Evolutionary conservation across 2,329 filamentous ascomycete genomes (phyloP).

Genomic region (Sclerotinia sclerotiorum): DNA sequence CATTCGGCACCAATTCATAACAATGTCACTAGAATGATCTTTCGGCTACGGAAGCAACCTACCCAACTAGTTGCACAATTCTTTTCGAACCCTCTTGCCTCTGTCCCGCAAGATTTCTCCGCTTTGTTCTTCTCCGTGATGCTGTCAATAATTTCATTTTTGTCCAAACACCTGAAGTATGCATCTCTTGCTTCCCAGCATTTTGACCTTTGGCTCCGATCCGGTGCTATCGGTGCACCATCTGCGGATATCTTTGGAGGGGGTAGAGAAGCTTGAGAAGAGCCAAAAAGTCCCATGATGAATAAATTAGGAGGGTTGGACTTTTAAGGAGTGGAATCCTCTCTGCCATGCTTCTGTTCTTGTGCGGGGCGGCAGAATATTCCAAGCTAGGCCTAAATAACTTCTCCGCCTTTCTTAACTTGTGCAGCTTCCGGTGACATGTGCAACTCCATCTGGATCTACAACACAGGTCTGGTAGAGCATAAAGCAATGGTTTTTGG

Average conservation of each 20-base stretch:
- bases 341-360: not conserved
- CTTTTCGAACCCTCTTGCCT: slow-evolving; percentile 69
- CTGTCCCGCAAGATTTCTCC: slow-evolving; percentile 56
- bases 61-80: slow-evolving; percentile 93
- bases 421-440: not conserved
- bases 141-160: slow-evolving; percentile 75
- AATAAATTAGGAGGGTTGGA: not conserved
- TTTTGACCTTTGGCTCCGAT: slow-evolving; percentile 72
- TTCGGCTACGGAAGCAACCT: slow-evolving; percentile 42
- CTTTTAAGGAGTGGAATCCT: not conserved
- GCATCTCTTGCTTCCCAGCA: slow-evolving; percentile 90
- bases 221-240: slow-evolving; percentile 72
- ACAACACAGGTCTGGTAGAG: not conserved
- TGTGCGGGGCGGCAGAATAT: slow-evolving; percentile 9
- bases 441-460: not conserved
- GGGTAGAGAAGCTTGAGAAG: slow-evolving; percentile 40
- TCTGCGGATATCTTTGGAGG: slow-evolving; percentile 51
- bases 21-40: not conserved
- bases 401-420: not conserved
- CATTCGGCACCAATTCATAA: too few species aligned
- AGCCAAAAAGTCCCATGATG: slow-evolving; percentile 53
- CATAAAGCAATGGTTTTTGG: not conserved
- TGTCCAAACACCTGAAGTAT: slow-evolving; percentile 87
- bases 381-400: slow-evolving; percentile 5
- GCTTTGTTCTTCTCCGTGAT: slow-evolving; percentile 57